Base-by-base conservation (phyloP, 202 grass and related monocot species). In the Saccharum hybrid region DNA sequence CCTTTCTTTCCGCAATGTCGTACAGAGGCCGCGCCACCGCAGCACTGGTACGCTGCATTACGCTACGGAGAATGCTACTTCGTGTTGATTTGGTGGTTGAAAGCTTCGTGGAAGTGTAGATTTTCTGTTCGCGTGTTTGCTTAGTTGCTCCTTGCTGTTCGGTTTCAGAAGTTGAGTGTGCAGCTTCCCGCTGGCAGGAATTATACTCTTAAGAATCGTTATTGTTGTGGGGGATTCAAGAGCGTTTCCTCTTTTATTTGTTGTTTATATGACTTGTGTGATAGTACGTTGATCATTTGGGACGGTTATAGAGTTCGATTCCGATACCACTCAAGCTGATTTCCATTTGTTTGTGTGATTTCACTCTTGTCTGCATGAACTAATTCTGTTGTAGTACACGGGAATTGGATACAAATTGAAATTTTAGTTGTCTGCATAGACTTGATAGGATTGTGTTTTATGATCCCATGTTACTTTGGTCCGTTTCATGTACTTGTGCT, bases 21-120 rank as follows among this genome's bases (percentile, higher is more conserved):
- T 93, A 61, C 86, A 94, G 88, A 89, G 96, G 88, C 96, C 96
- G 80, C 93, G 96, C 52, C 89, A 96, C 84, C 92, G 93, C 75
- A 60, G 75, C 80, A 89, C 93, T 1, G 96, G 96, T 96, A 84
- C 38, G 6, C 56, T 66, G 40, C 78, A 39, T 36, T 26, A 1
- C 45, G 28, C 9, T 22, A 74, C 26, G 16, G 30, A 8, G 42
- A 14, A 37, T 74, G 30, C 43, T 43, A 31, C 0, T 10, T 16
- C 18, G 14, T 66, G 63, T 71, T 33, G 12, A 34, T 63, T 78
- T 15, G 43, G 36, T 78, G 65, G 45, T 75, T 83, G 21, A 30
- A 52, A 39, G 34, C 5, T 60, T 45, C 4, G 39, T 13, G 18
- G 22, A 82, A 22, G 6, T 12, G 22, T 56, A 12, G 33, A 63